Evolutionary conservation across 352 stramenopile genomes (phyloP).

Genomic region (Aphanomyces stellatus): DNA sequence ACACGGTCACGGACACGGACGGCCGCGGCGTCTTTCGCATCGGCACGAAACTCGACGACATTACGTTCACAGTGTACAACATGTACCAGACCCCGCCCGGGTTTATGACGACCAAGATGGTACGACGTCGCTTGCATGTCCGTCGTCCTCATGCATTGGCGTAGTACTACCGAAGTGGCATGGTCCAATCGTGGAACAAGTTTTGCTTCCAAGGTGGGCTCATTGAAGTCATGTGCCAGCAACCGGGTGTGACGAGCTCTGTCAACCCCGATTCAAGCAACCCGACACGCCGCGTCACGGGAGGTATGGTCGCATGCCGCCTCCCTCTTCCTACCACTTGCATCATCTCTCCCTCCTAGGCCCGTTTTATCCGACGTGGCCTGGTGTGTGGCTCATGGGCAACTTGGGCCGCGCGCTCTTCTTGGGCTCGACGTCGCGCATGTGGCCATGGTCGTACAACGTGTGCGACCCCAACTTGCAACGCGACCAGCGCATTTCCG

Average conservation of each 20-base stretch:
- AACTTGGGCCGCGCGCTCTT: slow-evolving; percentile 85
- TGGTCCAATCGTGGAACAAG: slow-evolving; percentile 92
- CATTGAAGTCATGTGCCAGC: slow-evolving; percentile 81
- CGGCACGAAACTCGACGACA: slow-evolving; percentile 29
- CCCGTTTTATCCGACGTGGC: slow-evolving; percentile 42
- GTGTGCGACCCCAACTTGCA: slow-evolving; percentile 68
- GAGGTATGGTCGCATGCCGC: background rate
- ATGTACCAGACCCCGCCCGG: slow-evolving; percentile 29
- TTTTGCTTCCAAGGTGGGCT: slow-evolving; percentile 90
- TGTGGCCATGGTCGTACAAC: slow-evolving; percentile 88
- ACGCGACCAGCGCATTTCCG: slow-evolving; percentile 76
- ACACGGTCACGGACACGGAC: slow-evolving; percentile 32
- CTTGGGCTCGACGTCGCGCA: slow-evolving; percentile 59
- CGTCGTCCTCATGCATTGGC: background rate
- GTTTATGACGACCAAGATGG: slow-evolving; percentile 24
- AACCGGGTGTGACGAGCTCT: slow-evolving; percentile 68
- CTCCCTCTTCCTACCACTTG: slow-evolving; percentile 33
- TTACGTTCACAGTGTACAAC: slow-evolving; percentile 44
- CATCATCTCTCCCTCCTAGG: slow-evolving; percentile 17
- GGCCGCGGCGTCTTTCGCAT: slow-evolving; percentile 37
- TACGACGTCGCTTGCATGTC: background rate
- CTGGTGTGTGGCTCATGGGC: slow-evolving; percentile 83
- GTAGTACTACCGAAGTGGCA: slow-evolving; percentile 54
- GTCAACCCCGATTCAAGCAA: slow-evolving; percentile 48
- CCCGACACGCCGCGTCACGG: slow-evolving; percentile 6